Evolutionary conservation across 2,329 filamentous ascomycete species (phyloP), one percentile per base, ranked within the genome.

Genomic region (Ophiostoma ulmi): DNA sequence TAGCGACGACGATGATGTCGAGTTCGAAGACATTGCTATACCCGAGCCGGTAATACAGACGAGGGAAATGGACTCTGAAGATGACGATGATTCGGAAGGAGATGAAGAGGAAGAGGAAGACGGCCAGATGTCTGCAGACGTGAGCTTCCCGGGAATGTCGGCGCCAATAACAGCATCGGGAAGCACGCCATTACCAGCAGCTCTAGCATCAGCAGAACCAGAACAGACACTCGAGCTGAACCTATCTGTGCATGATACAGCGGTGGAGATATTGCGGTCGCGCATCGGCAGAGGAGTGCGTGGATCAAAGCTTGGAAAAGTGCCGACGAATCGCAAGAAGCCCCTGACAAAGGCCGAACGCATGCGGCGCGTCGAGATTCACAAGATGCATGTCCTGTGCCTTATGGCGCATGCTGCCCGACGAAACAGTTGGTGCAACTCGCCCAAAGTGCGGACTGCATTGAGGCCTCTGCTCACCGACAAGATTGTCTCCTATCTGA

Each of bases 351-450:
- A 82, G 73, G 83, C 83, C 26, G 87, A 89, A 74, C 85, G 81
- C 73, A 79, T 80, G 63, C 80, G 78, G 17, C 87, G 94, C 26
- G 78, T 95, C 39, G 86, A 92, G 69, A 84, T 93, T n/a, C 95
- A 99, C 79, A 97, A 94, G 79, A 83, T 89, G 73, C 94, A 99
- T 80, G 74, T 98, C 0, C 81, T 97, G 17, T 97, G 92, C 77
- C 83, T 99, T 1, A 80, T 99, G 20, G 87, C 88, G 11, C 92
- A 98, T 78, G 85, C 90, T 20, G 86, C 91, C 74, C 83, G 88
- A 71, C 88, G 94, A 70, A 99, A 98, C 77, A 83, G 86, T 70
- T 97, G 94, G 93, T 97, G 94, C 80, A 97, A 97, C 76, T 90
- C 94, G 77, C 75, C 81, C 17, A 80, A 85, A 71, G 86, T 91